Conservation (phyloP, 495 filamentous ascomycete genomes). For the Aspergillus ostianus region DNA sequence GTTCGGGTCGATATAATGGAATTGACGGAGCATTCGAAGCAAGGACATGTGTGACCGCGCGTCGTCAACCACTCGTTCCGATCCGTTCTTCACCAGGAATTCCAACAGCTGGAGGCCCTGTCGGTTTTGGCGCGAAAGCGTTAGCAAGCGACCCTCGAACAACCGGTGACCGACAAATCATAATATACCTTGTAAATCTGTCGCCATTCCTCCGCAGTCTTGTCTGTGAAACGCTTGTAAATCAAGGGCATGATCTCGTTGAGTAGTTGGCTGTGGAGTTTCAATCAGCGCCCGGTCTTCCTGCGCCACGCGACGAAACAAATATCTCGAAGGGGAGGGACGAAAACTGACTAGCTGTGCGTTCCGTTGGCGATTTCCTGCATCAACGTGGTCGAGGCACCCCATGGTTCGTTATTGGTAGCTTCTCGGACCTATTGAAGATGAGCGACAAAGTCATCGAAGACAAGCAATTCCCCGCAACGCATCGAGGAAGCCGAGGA, state of each 20-base stretch:
- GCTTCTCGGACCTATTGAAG: conserved; percentile 78
- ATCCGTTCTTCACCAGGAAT: conserved; percentile 97
- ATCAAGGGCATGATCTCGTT: conserved; percentile 99
- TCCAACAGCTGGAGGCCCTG: conserved; percentile 91
- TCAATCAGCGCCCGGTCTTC: conserved; percentile 15
- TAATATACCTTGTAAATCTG: conserved; percentile 88
- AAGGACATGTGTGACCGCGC: conserved; percentile 91
- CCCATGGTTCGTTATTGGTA: conserved; percentile 98
- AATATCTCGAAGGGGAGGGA: conserved; percentile 3
- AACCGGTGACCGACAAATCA: neutral
- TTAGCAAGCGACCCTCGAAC: neutral
- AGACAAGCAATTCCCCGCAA: neutral
- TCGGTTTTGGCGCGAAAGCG: neutral
- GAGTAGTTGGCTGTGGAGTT: conserved; percentile 71
- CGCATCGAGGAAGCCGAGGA: neutral
- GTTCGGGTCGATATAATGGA: conserved; percentile 94
- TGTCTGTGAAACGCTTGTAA: conserved; percentile 98
- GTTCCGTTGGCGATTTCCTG: conserved; percentile 98
- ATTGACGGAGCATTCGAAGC: conserved; percentile 97
- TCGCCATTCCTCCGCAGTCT: conserved; percentile 96
- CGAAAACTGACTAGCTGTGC: conserved; percentile 82
- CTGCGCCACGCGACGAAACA: conserved; percentile 11
- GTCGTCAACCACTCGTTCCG: conserved; percentile 96
- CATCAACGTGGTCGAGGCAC: conserved; percentile 84
- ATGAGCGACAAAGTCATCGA: conserved; percentile 20